A percentile compares a stretch with the other conserved stretches of the same genome.
phyloP scores from a whole-genome alignment of 1,284 basidiomycete species.

The Cryptococcus sp. region DNA sequence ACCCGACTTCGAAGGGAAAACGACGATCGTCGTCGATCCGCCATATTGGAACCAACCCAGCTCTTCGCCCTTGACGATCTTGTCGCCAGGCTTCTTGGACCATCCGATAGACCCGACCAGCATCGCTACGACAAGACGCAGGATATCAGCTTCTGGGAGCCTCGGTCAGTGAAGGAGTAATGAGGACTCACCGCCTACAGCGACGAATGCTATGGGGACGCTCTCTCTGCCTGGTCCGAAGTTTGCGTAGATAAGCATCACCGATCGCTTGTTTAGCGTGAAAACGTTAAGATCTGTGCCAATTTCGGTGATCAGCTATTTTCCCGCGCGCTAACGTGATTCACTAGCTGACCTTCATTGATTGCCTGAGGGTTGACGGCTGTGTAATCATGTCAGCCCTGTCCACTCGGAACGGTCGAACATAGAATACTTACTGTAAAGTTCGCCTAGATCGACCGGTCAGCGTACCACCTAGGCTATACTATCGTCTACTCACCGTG shows the following conservation, averaged over 20 bases:
- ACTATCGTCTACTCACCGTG: slow-evolving; percentile 41
- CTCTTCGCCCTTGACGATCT: slow-evolving; percentile 56
- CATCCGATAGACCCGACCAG: slow-evolving; percentile 58
- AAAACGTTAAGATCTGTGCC: slow-evolving; percentile 43
- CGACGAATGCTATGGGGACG: slow-evolving; percentile 47
- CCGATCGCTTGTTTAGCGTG: slow-evolving; percentile 42
- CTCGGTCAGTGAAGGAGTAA: slow-evolving; percentile 8
- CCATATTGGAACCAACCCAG: slow-evolving; percentile 57
- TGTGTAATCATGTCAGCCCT: slow-evolving; percentile 3
- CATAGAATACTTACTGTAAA: slow-evolving; percentile 43
- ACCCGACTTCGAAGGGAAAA: slow-evolving; percentile 60
- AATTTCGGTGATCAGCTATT: slow-evolving; percentile 8
- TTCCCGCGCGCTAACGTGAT: background rate
- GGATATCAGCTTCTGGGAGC: background rate
- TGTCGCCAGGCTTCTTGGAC: slow-evolving; percentile 51
- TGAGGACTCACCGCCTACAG: slow-evolving; percentile 44
- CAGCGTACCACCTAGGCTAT: slow-evolving; percentile 10
- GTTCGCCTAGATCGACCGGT: slow-evolving; percentile 23
- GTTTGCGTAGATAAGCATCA: slow-evolving; percentile 50
- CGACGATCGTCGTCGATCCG: slow-evolving; percentile 60
- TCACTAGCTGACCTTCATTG: slow-evolving; percentile 58
- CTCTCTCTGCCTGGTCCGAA: slow-evolving; percentile 43
- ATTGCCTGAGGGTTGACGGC: slow-evolving; percentile 69
- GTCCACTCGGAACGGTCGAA: background rate
- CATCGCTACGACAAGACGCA: slow-evolving; percentile 54